phyloP scores from a whole-genome alignment of 1,284 basidiomycete genomes.

The Pascua sp. region DNA sequence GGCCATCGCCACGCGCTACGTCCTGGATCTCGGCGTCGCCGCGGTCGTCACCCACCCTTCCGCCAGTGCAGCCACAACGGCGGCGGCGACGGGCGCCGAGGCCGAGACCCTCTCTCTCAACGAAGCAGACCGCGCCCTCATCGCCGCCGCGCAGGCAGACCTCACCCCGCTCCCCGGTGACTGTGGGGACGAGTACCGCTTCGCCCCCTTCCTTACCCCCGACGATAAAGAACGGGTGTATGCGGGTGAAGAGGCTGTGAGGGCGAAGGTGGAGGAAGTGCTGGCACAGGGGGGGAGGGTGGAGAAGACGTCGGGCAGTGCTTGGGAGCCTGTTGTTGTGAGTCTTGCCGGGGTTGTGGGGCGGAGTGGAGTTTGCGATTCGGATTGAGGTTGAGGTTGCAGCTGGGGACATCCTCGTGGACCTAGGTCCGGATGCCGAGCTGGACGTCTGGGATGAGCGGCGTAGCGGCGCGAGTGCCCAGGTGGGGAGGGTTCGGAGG shows the following conservation, averaged over 20 bases:
- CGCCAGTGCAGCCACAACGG: too few relatives aligned
- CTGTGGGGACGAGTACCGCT: slow-evolving; percentile 4
- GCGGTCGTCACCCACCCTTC: slow-evolving; percentile 9
- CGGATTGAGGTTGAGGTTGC: too few relatives aligned
- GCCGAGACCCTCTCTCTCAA: not conserved
- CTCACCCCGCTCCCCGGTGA: not conserved
- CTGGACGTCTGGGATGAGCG: too few relatives aligned
- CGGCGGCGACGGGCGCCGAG: not conserved
- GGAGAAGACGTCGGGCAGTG: slow-evolving; percentile 5
- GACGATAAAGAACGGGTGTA: not conserved
- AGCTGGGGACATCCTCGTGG: too few relatives aligned
- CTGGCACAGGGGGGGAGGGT: slow-evolving; percentile 3
- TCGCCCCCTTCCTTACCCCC: slow-evolving; percentile 1
- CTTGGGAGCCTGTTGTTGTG: slow-evolving; percentile 10
- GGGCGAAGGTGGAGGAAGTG: not conserved
- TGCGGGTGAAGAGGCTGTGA: not conserved
- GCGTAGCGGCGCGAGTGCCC: too few relatives aligned
- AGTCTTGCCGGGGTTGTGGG: too few relatives aligned
- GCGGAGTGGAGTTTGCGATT: too few relatives aligned
- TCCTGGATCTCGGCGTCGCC: slow-evolving; percentile 16
- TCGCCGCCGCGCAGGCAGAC: not conserved
- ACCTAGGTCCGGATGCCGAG: too few relatives aligned
- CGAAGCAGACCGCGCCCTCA: not conserved
- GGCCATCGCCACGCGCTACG: slow-evolving; percentile 15
- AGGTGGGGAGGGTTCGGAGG: too few relatives aligned